Evolutionary conservation across 106 monocot genomes (phyloP).

Genomic region (Alisma plantagoaquatica): DNA sequence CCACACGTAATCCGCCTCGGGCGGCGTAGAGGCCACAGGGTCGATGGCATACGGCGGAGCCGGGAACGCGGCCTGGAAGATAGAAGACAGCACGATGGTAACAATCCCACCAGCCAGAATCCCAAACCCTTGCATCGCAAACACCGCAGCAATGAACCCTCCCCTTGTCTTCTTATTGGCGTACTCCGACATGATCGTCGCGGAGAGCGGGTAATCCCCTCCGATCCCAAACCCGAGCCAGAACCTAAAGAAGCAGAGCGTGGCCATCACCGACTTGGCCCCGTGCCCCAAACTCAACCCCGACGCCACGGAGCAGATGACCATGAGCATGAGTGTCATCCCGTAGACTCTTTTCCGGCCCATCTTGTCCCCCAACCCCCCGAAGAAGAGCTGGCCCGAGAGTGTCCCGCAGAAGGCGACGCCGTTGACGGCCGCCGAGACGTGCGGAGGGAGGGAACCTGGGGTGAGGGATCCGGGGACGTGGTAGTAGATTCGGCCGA

Average conservation of each 20-base stretch:
- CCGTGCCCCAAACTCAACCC: background rate
- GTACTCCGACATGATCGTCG: slow-evolving; percentile 15
- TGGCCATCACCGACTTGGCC: background rate
- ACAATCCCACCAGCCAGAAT: too few relatives aligned
- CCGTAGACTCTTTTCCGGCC: too few relatives aligned
- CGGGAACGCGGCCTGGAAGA: background rate
- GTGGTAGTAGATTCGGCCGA: too few relatives aligned
- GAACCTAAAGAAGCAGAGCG: slow-evolving; percentile 9
- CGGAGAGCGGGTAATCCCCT: too few relatives aligned
- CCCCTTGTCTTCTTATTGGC: slow-evolving; percentile 11
- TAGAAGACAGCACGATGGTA: too few relatives aligned
- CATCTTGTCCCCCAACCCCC: slow-evolving; percentile 11
- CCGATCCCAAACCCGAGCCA: too few relatives aligned
- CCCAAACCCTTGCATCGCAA: too few relatives aligned
- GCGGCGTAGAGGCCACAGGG: slow-evolving; percentile 5
- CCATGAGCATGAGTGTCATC: slow-evolving; percentile 10
- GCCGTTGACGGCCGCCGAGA: too few relatives aligned
- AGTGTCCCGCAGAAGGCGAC: too few relatives aligned
- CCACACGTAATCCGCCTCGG: too few relatives aligned
- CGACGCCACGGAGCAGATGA: background rate
- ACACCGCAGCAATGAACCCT: slow-evolving; percentile 8
- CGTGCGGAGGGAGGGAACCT: too few relatives aligned
- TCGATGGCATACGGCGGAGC: background rate
- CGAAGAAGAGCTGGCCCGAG: slow-evolving; percentile 12
- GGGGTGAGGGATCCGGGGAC: too few relatives aligned